Evolutionary conservation across 768 basidiomycete species (phyloP).

Genomic region (Fibroporia radiculosa): DNA sequence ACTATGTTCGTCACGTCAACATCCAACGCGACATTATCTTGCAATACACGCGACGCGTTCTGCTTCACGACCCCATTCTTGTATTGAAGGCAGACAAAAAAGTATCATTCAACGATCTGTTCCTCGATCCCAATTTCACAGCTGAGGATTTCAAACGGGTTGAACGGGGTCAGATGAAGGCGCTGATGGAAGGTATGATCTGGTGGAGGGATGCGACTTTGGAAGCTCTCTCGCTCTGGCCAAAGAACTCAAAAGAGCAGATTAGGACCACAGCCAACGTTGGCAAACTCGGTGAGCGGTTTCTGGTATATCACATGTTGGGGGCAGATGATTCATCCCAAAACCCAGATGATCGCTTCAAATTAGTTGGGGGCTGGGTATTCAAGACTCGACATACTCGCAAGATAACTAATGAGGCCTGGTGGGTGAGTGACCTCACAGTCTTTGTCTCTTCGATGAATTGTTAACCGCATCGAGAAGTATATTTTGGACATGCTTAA

Average conservation of each 20-base stretch:
- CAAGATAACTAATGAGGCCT: background rate
- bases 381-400: background rate
- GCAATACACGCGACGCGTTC: background rate
- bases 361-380: background rate
- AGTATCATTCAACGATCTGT: background rate
- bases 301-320: background rate
- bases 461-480: background rate
- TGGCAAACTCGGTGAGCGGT: background rate
- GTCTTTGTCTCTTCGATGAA: background rate
- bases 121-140: constrained; percentile 1
- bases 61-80: constrained; percentile 1
- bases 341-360: background rate
- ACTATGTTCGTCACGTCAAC: background rate
- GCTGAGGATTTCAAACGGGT: background rate
- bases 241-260: background rate
- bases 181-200: background rate
- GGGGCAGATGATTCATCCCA: background rate
- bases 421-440: background rate
- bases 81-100: background rate
- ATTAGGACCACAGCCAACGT: background rate
- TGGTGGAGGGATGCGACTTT: constrained; percentile 4
- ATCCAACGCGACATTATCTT: background rate
- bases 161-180: background rate
- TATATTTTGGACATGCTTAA: background rate
- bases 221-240: constrained; percentile 1